Percentiles rank a stretch among this genome's conserved stretches.
Conservation (phyloP, 1,284 basidiomycete genomes). For the Cystobasidiaceae sp. region DNA sequence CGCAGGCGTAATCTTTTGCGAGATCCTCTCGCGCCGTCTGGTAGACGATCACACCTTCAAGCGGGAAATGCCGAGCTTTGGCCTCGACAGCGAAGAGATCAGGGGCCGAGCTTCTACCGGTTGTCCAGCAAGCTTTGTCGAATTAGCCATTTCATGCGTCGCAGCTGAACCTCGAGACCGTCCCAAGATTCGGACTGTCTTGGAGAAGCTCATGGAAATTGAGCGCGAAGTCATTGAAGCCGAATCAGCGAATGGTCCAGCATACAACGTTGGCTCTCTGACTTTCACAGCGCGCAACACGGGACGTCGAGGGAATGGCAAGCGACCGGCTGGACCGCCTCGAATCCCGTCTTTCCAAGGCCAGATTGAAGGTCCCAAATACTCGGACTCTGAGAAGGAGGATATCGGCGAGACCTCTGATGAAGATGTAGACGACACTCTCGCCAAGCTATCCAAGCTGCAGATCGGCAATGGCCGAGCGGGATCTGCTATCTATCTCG, state of each 20-base stretch:
- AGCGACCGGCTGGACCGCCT: conserved; percentile 56
- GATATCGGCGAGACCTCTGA: conserved; percentile 55
- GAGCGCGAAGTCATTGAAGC: conserved; percentile 35
- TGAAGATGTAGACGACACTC: conserved; percentile 42
- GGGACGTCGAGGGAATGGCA: conserved; percentile 44
- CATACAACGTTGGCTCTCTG: conserved; percentile 68
- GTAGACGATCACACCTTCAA: conserved; percentile 72
- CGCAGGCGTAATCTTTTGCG: conserved; percentile 82
- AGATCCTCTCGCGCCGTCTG: conserved; percentile 76
- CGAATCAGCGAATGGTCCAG: conserved; percentile 50
- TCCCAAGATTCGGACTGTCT: conserved; percentile 70
- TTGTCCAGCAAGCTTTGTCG: conserved; percentile 71
- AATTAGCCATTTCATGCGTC: conserved; percentile 74
- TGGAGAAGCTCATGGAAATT: conserved; percentile 62
- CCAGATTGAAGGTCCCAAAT: conserved; percentile 46
- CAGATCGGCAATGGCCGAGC: conserved; percentile 58
- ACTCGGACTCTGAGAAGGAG: conserved; percentile 43
- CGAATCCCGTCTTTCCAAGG: conserved; percentile 74
- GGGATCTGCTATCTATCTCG: conserved; percentile 12
- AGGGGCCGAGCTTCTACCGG: conserved; percentile 62
- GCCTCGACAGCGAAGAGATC: conserved; percentile 71
- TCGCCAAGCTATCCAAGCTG: conserved; percentile 47
- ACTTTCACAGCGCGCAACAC: conserved; percentile 62
- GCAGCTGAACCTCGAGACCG: conserved; percentile 61
- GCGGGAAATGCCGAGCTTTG: conserved; percentile 69